phyloP scores from a whole-genome alignment of 2,329 filamentous ascomycete species.

The Ophiocordyceps camponoti-floridani region DNA sequence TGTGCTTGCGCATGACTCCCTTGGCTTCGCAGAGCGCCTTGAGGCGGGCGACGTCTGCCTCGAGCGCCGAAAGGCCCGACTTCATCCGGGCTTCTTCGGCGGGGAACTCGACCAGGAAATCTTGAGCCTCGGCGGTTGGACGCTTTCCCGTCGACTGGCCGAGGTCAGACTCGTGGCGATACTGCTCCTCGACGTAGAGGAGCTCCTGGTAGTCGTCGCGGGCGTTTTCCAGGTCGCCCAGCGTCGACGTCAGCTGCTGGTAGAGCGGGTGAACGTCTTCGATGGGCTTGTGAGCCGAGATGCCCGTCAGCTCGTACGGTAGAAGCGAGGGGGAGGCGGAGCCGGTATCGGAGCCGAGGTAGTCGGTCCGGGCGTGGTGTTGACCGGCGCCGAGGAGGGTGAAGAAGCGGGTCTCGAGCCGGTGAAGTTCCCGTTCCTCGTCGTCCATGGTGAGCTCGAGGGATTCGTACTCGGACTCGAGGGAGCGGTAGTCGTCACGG shows the following conservation, averaged over 20 bases:
- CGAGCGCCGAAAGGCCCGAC: constrained; percentile 14
- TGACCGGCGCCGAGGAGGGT: constrained; percentile 15
- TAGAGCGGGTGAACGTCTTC: constrained; percentile 30
- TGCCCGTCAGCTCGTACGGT: constrained; percentile 17
- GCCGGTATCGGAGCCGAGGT: constrained; percentile 1
- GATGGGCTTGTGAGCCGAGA: constrained; percentile 13
- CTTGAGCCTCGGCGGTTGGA: constrained; percentile 19
- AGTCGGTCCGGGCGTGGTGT: constrained; percentile 3
- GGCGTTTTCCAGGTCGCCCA: constrained; percentile 26
- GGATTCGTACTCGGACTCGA: constrained; percentile 18
- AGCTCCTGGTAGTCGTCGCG: constrained; percentile 29
- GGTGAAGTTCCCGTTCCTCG: constrained; percentile 16
- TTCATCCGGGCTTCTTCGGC: constrained; percentile 15
- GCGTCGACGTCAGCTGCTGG: constrained; percentile 20
- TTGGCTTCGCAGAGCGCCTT: constrained; percentile 21
- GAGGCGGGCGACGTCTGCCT: constrained; percentile 15
- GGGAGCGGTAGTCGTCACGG: constrained; percentile 18
- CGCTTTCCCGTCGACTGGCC: constrained; percentile 10
- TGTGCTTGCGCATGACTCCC: constrained; percentile 23
- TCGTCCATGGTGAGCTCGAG: constrained; percentile 17
- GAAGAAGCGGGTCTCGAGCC: constrained; percentile 20
- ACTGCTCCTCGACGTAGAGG: constrained; percentile 17
- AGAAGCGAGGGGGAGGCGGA: constrained; percentile 5
- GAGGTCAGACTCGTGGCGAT: constrained; percentile 17
- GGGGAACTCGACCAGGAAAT: constrained; percentile 26